Evolutionary conservation across 805 yeast genomes (phyloP).

Genomic region (Yarrowia sp.): DNA sequence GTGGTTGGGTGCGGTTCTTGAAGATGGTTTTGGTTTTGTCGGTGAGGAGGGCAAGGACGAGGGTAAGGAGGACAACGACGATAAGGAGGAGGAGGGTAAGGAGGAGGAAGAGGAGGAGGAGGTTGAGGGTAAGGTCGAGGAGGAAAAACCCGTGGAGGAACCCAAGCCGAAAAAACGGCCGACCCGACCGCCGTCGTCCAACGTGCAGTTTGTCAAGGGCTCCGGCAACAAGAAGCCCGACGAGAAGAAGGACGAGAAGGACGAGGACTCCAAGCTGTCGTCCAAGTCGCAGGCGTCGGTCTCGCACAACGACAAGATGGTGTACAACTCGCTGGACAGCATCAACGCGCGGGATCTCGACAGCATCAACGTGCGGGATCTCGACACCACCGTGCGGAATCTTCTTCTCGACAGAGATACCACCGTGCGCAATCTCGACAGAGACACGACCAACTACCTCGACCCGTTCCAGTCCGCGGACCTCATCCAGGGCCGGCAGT

Average conservation of each 20-base stretch:
- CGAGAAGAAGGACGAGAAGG: not conserved
- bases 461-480: conserved; percentile 77
- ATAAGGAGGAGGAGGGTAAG: not conserved
- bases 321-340: not conserved
- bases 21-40: conserved; percentile 26
- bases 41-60: not conserved
- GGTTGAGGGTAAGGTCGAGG: not conserved
- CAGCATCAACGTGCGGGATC: not conserved
- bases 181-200: not conserved
- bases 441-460: conserved; percentile 8
- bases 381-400: not conserved
- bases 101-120: not conserved
- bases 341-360: not conserved
- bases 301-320: not conserved
- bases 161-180: not conserved
- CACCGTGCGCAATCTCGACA: not conserved
- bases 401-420: not conserved
- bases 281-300: not conserved
- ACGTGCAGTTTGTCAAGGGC: conserved; percentile 6
- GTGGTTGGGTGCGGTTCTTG: conserved; percentile 24
- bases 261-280: not conserved
- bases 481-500: conserved; percentile 74
- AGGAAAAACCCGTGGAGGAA: not conserved
- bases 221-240: not conserved
- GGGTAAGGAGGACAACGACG: not conserved